Percentiles rank a stretch among this genome's conserved stretches.
These are phyloP conservation scores for Parmelia sp. DNA, from an alignment of 495 filamentous ascomycete genomes.

Conservation along the genomic window DNA sequence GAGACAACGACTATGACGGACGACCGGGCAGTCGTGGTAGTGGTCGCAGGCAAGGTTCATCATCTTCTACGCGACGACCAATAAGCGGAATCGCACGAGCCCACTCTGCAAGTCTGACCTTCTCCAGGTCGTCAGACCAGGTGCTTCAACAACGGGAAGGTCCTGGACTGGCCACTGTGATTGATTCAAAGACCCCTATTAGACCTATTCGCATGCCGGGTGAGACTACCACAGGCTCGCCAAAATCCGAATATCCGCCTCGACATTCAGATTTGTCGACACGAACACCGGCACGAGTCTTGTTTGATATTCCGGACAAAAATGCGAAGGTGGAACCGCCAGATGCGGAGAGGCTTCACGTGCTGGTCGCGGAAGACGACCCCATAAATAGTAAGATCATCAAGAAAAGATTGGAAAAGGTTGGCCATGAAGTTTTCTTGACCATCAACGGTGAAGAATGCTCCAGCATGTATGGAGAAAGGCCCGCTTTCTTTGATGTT, in stretches of 20 bases:
- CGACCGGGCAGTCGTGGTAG: constrained; percentile 19
- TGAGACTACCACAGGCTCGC: constrained; percentile 18
- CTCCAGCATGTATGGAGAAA: constrained; percentile 57
- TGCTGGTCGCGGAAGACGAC: constrained; percentile 88
- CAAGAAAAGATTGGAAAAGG: constrained; percentile 73
- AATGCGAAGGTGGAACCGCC: constrained; percentile 17
- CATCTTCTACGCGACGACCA: constrained; percentile 7
- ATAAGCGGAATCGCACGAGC: constrained; percentile 10
- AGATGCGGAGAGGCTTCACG: constrained; percentile 45
- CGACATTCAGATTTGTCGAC: neutral
- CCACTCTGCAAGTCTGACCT: constrained; percentile 1
- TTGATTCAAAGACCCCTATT: constrained; percentile 27
- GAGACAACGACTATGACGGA: constrained; percentile 24
- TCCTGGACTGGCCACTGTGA: constrained; percentile 27
- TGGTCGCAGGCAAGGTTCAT: constrained; percentile 10
- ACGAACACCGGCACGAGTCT: constrained; percentile 23
- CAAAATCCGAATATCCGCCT: constrained; percentile 11
- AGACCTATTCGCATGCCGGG: constrained; percentile 30
- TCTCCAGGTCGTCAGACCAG: constrained; percentile 6
- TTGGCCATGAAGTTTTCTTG: constrained; percentile 64
- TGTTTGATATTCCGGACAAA: constrained; percentile 23
- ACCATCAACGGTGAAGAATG: constrained; percentile 88
- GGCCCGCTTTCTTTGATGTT: constrained; percentile 62
- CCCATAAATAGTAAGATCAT: constrained; percentile 87
- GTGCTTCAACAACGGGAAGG: constrained; percentile 15